Base-by-base conservation (phyloP, 192 early-diverging fungal genomes). In the Spizellomyces punctatus region DNA sequence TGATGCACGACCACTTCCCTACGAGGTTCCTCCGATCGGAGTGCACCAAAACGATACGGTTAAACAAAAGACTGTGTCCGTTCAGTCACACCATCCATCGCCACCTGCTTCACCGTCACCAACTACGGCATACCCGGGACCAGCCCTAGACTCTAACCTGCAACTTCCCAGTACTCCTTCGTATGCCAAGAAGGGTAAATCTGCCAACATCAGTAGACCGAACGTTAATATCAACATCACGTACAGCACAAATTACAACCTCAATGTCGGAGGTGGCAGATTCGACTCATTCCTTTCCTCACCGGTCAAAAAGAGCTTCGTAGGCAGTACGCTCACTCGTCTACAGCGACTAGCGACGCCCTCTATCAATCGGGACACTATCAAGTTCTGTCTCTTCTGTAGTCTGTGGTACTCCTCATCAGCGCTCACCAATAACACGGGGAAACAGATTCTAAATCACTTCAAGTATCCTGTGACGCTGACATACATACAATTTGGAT, bases 401-500 rank as follows among this genome's bases (percentile, higher is more conserved):
- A 62, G 89, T 17, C 67, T 87, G 54, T 96, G 94, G 94, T 96
- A 96, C 73, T 64, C 88, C 16, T 86, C 90, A 7, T 94, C 93
- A 22, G 91, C 94, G 8, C 63, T 96, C 14, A 92, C 92, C 22
- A 92, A 91, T 79, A 96, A 93, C 68, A 89, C 88, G 48, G 90
- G 86, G 10, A 96, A 96, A 73, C 85, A 87, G 69, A 88, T 94
- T 70, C 78, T 96, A 67, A 88, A 88, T 59, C 77, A 84, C 59
- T 94, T 91, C 75, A 79, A 82, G 41, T 92, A 90, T 72, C 94
- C 94, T 0, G 83, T 96, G 44, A 94, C 94, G 8, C 76, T 96
- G 58, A 94, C 94, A 0, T 90, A 86, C 75, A 75, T 93, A 8
- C 94, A 96, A 77, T 96, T 96, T 75, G 86, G 79, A 10, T 87